These are phyloP conservation scores for Microsporum ferrugineum DNA, from an alignment of 2,329 filamentous ascomycete genomes.

Conservation along the genomic window DNA sequence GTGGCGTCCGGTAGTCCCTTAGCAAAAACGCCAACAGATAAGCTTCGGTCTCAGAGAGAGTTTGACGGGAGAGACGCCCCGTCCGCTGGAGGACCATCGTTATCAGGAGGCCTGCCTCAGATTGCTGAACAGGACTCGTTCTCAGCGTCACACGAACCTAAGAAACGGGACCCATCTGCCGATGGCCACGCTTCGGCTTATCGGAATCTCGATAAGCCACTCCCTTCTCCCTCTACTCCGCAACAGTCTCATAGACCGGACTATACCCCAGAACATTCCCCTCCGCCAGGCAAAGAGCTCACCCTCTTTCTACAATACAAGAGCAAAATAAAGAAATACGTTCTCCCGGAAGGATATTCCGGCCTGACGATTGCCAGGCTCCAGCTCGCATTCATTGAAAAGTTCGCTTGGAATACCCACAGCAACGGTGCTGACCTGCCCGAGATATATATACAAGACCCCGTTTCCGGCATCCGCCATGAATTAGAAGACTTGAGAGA, in stretches of 20 bases:
- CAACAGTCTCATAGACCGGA: slow-evolving; percentile 7
- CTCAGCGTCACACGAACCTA: slow-evolving; percentile 14
- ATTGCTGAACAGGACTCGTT: slow-evolving; percentile 27
- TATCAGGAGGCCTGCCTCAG: slow-evolving; percentile 46
- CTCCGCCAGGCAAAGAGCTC: slow-evolving; percentile 67
- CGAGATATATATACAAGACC: slow-evolving; percentile 96
- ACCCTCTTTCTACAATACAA: slow-evolving; percentile 95
- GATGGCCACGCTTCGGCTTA: background rate
- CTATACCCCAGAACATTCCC: slow-evolving; percentile 50
- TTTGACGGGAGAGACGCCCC: slow-evolving; percentile 30
- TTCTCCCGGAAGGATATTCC: slow-evolving; percentile 70
- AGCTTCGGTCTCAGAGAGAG: slow-evolving; percentile 36
- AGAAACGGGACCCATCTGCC: background rate
- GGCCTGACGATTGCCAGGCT: slow-evolving; percentile 78
- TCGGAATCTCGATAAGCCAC: background rate
- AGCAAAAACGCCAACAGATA: slow-evolving; percentile 55
- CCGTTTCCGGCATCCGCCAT: slow-evolving; percentile 88
- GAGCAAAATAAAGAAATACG: slow-evolving; percentile 91
- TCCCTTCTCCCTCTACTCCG: slow-evolving; percentile 5
- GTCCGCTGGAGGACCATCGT: slow-evolving; percentile 41
- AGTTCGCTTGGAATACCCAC: slow-evolving; percentile 98
- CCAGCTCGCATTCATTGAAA: slow-evolving; percentile 95
- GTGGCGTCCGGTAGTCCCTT: slow-evolving; percentile 34
- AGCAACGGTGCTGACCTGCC: slow-evolving; percentile 84
- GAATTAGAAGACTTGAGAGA: slow-evolving; percentile 88